Conservation (phyloP, 106 monocot genomes). For the Agapanthus africanus region DNA sequence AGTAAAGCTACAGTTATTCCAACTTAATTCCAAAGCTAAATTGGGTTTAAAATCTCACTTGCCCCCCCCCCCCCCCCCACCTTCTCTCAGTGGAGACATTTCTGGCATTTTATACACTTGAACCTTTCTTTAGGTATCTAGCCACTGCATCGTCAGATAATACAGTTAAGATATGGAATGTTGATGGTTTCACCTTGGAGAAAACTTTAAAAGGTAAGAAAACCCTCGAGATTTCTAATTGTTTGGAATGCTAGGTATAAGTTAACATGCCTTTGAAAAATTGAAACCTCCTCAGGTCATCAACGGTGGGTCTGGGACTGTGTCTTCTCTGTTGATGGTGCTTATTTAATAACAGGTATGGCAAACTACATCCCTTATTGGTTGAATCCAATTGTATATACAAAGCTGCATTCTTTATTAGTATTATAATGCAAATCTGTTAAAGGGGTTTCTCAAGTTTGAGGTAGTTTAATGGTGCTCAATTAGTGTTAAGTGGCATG, state of each 20-base stretch:
- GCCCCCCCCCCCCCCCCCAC: too few relatives aligned
- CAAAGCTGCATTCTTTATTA: too few relatives aligned
- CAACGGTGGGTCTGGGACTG: conserved; percentile 96
- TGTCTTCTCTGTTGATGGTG: conserved; percentile 94
- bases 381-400: too few relatives aligned
- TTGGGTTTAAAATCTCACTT: too few relatives aligned
- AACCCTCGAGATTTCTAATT: background rate
- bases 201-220: conserved; percentile 62
- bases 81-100: too few relatives aligned
- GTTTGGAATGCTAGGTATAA: background rate
- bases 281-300: conserved; percentile 53
- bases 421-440: too few relatives aligned
- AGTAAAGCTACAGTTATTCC: too few relatives aligned
- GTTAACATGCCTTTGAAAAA: background rate
- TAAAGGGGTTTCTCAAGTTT: too few relatives aligned
- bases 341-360: conserved; percentile 90
- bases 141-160: conserved; percentile 63
- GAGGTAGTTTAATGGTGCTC: too few relatives aligned
- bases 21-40: too few relatives aligned
- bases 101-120: too few relatives aligned
- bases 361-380: background rate
- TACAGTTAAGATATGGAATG: conserved; percentile 53
- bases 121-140: conserved; percentile 50
- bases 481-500: too few relatives aligned
- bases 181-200: conserved; percentile 87